phyloP scores from a whole-genome alignment of 2,329 filamentous ascomycete species.

The Beauveria rudraprayagi region DNA sequence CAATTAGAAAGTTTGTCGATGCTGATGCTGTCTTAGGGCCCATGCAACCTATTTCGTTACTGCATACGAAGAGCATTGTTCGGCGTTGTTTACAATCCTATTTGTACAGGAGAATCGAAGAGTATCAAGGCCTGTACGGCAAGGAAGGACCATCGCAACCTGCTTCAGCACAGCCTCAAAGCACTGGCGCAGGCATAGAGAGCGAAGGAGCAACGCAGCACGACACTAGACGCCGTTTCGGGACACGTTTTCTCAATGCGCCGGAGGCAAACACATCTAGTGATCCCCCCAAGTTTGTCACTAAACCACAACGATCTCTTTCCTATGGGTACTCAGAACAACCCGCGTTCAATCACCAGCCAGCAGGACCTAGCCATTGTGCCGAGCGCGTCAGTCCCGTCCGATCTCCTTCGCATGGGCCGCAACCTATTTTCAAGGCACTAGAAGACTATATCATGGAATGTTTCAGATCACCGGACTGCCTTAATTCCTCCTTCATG shows the following conservation, averaged over 20 bases:
- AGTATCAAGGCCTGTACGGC: neutral
- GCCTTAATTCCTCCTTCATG: constrained; percentile 70
- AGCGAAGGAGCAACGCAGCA: neutral
- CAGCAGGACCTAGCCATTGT: neutral
- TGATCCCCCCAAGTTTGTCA: neutral
- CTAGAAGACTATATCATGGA: constrained; percentile 69
- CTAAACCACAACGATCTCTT: constrained; percentile 26
- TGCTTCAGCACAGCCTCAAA: neutral
- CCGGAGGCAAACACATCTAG: neutral
- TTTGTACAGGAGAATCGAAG: constrained; percentile 18
- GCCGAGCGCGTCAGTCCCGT: constrained; percentile 12
- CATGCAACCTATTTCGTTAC: constrained; percentile 25
- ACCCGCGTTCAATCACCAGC: constrained; percentile 16
- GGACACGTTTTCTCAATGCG: constrained; percentile 1
- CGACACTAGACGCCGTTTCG: neutral
- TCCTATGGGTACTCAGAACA: constrained; percentile 39
- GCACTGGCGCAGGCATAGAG: neutral
- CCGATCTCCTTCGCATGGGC: constrained; percentile 23
- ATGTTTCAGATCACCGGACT: constrained; percentile 61
- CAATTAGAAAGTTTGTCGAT: neutral
- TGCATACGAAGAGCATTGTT: constrained; percentile 26
- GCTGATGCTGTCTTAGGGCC: neutral
- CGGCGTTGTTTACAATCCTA: constrained; percentile 27
- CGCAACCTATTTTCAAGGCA: constrained; percentile 60
- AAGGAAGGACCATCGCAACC: neutral